Evolutionary conservation across 75 land plant genomes (phyloP).

Genomic region (Pinus tabuliformis): DNA sequence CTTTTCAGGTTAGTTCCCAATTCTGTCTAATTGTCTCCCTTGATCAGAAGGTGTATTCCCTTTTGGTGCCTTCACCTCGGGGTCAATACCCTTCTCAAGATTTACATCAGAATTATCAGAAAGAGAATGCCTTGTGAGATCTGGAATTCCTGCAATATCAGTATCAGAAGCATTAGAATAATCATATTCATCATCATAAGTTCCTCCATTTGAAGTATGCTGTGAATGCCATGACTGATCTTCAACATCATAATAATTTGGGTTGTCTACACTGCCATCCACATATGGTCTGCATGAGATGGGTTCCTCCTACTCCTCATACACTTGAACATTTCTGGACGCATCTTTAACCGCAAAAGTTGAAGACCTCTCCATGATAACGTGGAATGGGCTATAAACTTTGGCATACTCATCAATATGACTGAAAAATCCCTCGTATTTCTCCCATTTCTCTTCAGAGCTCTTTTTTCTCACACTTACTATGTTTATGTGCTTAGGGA

Average conservation of each 20-base stretch:
- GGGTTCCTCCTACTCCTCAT: too few relatives aligned
- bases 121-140: too few relatives aligned
- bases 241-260: background rate
- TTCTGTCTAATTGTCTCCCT: conserved; percentile 14
- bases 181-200: background rate
- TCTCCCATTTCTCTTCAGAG: too few relatives aligned
- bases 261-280: background rate
- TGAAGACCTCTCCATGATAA: background rate
- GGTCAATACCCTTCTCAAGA: conserved; percentile 7
- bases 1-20: conserved; percentile 42
- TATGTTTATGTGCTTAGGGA: too few relatives aligned
- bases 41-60: too few relatives aligned
- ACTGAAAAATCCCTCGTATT: background rate
- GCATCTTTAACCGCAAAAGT: background rate
- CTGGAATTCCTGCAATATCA: too few relatives aligned
- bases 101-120: background rate
- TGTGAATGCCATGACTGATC: background rate
- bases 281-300: background rate
- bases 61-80: conserved; percentile 8
- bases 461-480: too few relatives aligned
- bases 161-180: background rate
- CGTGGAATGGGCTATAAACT: background rate
- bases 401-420: background rate
- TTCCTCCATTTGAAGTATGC: background rate
- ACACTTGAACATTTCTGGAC: too few relatives aligned